Percentiles rank a stretch among this genome's conserved stretches.
Evolutionary conservation across 2,329 filamentous ascomycete genomes (phyloP).

Genomic region (Fusarium circinatum): DNA sequence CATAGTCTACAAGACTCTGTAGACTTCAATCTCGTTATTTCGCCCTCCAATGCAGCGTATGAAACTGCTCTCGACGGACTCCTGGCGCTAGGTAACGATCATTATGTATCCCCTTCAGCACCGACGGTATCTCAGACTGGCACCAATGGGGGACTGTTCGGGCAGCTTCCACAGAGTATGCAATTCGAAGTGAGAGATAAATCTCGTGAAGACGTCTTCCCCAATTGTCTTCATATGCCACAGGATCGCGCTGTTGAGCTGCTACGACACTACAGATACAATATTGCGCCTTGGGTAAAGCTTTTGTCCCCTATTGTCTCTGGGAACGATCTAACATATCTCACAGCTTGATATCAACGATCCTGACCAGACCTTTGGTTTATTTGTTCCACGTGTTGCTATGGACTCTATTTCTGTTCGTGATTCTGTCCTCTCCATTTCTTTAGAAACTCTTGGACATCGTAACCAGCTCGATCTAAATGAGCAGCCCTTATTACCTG

Average conservation of each 20-base stretch:
- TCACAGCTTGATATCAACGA: constrained; percentile 56
- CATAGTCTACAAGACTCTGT: background rate
- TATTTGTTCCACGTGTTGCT: constrained; percentile 48
- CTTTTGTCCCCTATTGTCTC: background rate
- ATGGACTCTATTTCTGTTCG: constrained; percentile 40
- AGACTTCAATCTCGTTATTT: constrained; percentile 32
- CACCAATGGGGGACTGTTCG: constrained; percentile 16
- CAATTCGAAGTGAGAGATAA: constrained; percentile 13
- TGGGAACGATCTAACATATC: constrained; percentile 1
- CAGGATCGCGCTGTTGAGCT: constrained; percentile 46
- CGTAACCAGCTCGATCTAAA: constrained; percentile 16
- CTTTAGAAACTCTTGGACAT: constrained; percentile 29
- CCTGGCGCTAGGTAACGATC: constrained; percentile 47
- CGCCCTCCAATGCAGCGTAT: constrained; percentile 43
- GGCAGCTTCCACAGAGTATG: constrained; percentile 2
- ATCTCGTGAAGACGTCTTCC: constrained; percentile 23
- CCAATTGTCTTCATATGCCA: constrained; percentile 40
- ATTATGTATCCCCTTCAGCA: constrained; percentile 18
- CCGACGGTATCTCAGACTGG: constrained; percentile 12
- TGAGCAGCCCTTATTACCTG: constrained; percentile 1
- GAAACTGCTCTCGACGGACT: constrained; percentile 50
- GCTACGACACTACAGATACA: constrained; percentile 56
- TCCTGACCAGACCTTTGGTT: constrained; percentile 53
- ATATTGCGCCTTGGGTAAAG: constrained; percentile 58
- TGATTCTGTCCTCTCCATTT: constrained; percentile 43